Percentiles rank a stretch among this genome's conserved stretches.
phyloP scores from a whole-genome alignment of 2,329 filamentous ascomycete genomes.

The Fusarium proliferatum region DNA sequence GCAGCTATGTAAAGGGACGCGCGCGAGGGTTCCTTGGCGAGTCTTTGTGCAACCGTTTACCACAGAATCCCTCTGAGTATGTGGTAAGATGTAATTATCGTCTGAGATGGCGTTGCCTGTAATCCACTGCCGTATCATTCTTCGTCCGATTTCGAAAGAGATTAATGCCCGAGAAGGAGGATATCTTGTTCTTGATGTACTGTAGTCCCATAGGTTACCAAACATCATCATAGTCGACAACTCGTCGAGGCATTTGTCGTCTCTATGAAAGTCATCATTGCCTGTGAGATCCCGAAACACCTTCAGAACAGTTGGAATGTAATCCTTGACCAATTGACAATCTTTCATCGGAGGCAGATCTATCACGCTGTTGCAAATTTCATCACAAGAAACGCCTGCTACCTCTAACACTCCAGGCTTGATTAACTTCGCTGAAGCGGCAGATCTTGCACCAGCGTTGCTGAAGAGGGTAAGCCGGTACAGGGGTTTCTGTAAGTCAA shows the following conservation, averaged over 20 bases:
- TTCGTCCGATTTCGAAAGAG: background rate
- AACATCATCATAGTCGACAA: background rate
- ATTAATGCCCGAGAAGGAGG: too few species aligned
- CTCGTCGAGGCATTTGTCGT: background rate
- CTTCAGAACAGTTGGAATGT: too few species aligned
- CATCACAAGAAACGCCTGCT: background rate
- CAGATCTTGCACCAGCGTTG: background rate
- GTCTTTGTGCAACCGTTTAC: too few species aligned
- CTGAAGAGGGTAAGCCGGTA: background rate
- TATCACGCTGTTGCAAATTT: background rate
- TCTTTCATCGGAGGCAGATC: background rate
- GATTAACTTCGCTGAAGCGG: background rate
- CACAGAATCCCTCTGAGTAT: too few species aligned
- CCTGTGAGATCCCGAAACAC: background rate
- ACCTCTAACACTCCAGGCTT: background rate
- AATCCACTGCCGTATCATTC: background rate
- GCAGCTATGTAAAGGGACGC: background rate
- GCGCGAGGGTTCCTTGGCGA: too few species aligned
- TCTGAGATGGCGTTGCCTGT: too few species aligned
- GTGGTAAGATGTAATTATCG: background rate
- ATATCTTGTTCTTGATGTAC: background rate
- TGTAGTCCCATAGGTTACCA: background rate
- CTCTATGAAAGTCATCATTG: rapidly evolving
- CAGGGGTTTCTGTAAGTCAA: background rate
- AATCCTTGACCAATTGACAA: too few species aligned